phyloP scores from a whole-genome alignment of 352 stramenopile species.

The Phytophthora pisi region DNA sequence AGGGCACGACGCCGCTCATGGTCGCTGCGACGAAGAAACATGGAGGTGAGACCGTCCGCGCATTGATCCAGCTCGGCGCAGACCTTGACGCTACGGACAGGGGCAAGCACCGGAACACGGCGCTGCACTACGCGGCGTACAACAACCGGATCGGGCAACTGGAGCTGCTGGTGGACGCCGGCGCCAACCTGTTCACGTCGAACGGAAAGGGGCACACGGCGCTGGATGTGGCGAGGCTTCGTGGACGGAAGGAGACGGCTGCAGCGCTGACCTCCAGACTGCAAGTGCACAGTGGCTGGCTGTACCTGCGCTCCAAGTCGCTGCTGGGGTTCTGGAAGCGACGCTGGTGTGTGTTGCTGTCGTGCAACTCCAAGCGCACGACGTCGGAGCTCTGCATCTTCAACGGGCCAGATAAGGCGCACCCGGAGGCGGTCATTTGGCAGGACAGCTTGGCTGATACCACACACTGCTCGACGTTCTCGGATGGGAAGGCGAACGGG shows the following conservation, averaged over 20 bases:
- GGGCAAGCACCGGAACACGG: conserved; percentile 54
- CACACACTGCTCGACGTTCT: conserved; percentile 27
- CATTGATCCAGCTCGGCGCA: conserved; percentile 66
- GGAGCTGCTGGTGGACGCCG: conserved; percentile 60
- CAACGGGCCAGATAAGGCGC: conserved; percentile 34
- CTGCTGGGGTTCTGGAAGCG: conserved; percentile 63
- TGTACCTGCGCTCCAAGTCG: conserved; percentile 48
- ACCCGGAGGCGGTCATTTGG: conserved; percentile 55
- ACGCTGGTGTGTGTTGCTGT: conserved; percentile 63
- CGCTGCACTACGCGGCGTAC: conserved; percentile 71
- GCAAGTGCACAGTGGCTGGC: conserved; percentile 61
- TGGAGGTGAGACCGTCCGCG: conserved; percentile 50
- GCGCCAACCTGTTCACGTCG: conserved; percentile 49
- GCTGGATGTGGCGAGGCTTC: conserved; percentile 64
- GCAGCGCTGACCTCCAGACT: conserved; percentile 55
- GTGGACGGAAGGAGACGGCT: conserved; percentile 44
- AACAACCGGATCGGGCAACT: conserved; percentile 53
- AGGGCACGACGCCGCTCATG: conserved; percentile 76
- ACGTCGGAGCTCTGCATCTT: conserved; percentile 66
- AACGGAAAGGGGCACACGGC: conserved; percentile 64
- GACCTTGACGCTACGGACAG: conserved; percentile 45
- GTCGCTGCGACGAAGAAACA: conserved; percentile 57
- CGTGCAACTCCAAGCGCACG: conserved; percentile 50
- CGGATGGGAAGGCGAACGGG: conserved; percentile 40
- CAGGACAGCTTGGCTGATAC: conserved; percentile 35